Evolutionary conservation across 1,139 yeast species (phyloP).

Genomic region (Nakaseomyces delphensis): DNA sequence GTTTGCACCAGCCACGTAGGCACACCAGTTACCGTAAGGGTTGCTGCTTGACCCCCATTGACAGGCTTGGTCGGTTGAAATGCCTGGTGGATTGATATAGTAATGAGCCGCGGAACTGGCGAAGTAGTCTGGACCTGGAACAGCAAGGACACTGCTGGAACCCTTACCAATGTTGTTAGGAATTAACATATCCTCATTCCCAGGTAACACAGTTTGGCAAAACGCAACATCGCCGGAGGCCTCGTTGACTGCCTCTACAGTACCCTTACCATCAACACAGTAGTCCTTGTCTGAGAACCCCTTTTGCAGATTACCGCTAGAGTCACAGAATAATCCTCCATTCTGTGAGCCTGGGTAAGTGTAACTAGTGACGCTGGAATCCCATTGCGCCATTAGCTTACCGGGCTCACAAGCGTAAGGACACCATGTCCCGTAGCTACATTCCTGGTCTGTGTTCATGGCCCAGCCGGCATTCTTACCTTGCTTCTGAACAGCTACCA

Average conservation of each 20-base stretch:
- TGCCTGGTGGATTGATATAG: constrained; percentile 82
- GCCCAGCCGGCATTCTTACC: constrained; percentile 80
- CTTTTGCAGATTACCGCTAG: constrained; percentile 56
- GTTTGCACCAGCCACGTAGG: constrained; percentile 87
- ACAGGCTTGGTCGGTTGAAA: constrained; percentile 66
- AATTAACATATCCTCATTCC: constrained; percentile 87
- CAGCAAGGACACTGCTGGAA: constrained; percentile 51
- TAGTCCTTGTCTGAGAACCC: constrained; percentile 51
- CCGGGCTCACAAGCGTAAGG: constrained; percentile 89
- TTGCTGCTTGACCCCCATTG: constrained; percentile 67
- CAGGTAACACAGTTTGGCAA: constrained; percentile 90
- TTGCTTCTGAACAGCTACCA: constrained; percentile 55
- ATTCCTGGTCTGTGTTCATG: constrained; percentile 64
- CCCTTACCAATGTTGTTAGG: constrained; percentile 58
- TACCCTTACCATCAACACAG: constrained; percentile 71
- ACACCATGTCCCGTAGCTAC: constrained; percentile 69
- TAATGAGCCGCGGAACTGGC: constrained; percentile 79
- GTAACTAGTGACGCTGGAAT: constrained; percentile 49
- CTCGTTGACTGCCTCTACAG: constrained; percentile 52
- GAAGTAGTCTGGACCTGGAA: constrained; percentile 70
- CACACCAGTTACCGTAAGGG: constrained; percentile 84
- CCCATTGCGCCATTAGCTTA: constrained; percentile 73
- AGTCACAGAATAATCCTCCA: constrained; percentile 75
- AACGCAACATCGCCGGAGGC: constrained; percentile 56
- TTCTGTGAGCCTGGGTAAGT: constrained; percentile 62